Conservation (phyloP, 257 asterid species). For the Solanum rostratum region DNA sequence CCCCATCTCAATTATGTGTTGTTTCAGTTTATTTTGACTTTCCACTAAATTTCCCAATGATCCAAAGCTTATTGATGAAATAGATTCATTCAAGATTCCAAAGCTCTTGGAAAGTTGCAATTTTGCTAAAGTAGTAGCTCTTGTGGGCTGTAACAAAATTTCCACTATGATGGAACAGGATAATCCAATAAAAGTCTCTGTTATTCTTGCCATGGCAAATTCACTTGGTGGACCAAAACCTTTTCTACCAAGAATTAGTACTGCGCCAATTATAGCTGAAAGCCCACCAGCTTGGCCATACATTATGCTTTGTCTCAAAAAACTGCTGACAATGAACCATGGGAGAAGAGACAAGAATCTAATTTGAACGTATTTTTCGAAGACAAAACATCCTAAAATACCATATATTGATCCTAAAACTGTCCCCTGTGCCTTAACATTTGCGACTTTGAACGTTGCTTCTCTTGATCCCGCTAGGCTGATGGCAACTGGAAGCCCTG, state of each 20-base stretch:
- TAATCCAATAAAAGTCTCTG: conserved; percentile 72
- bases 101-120: conserved; percentile 39
- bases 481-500: conserved; percentile 74
- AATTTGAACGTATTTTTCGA: conserved; percentile 36
- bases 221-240: conserved; percentile 62
- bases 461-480: conserved; percentile 59
- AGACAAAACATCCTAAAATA: conserved; percentile 63
- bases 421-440: conserved; percentile 76
- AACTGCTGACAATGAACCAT: conserved; percentile 69
- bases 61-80: conserved; percentile 20
- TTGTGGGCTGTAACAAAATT: conserved; percentile 58
- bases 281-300: conserved; percentile 89
- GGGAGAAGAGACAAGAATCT: conserved; percentile 76
- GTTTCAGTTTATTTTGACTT: conserved; percentile 21
- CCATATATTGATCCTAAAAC: conserved; percentile 81
- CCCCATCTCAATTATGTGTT: conserved; percentile 28
- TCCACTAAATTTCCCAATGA: conserved; percentile 17
- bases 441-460: conserved; percentile 64
- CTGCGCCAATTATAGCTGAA: conserved; percentile 69
- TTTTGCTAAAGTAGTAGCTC: conserved; percentile 63
- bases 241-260: conserved; percentile 60
- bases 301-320: conserved; percentile 56
- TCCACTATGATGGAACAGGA: conserved; percentile 75
- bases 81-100: conserved; percentile 20
- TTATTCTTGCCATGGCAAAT: conserved; percentile 67